A percentile compares a stretch with the other conserved stretches of the same genome.
phyloP scores from a whole-genome alignment of 345 rosid genomes.

The Brassica rapa region DNA sequence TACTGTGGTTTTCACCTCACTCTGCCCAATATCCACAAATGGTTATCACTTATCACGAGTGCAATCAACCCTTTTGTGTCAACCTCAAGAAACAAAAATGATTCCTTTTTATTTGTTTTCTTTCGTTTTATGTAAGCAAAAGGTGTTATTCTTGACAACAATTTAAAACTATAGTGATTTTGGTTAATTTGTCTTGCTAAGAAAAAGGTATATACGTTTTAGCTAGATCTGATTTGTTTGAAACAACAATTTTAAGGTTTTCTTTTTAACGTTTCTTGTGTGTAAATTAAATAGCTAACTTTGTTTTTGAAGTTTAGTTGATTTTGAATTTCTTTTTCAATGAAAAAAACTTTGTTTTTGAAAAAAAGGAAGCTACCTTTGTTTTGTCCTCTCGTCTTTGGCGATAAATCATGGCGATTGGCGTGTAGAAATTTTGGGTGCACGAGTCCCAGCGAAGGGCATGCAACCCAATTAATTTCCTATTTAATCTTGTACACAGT shows the following conservation, averaged over 20 bases:
- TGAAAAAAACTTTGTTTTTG: slow-evolving; percentile 2
- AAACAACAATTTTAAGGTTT: neutral
- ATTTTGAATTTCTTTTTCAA: no score
- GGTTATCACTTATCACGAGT: neutral
- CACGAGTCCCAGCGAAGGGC: slow-evolving; percentile 41
- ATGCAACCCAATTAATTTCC: slow-evolving; percentile 23
- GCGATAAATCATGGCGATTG: slow-evolving; percentile 9
- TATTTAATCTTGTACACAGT: slow-evolving; percentile 17
- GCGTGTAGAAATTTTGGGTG: slow-evolving; percentile 13
- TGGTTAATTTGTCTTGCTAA: neutral
- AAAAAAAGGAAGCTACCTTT: neutral
- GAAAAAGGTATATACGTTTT: neutral
- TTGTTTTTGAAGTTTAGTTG: slow-evolving; percentile 1
- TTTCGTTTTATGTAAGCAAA: neutral
- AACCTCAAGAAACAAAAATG: neutral
- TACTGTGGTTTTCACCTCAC: neutral
- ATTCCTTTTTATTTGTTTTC: neutral
- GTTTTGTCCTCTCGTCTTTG: slow-evolving; percentile 26
- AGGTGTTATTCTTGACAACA: neutral
- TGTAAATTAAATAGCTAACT: neutral
- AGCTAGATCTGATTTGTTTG: neutral
- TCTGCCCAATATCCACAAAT: neutral
- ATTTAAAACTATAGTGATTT: neutral
- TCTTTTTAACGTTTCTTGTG: neutral
- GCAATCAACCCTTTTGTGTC: neutral